Base-by-base conservation (phyloP, 2,329 filamentous ascomycete genomes). In the Calonectria fujianensis region DNA sequence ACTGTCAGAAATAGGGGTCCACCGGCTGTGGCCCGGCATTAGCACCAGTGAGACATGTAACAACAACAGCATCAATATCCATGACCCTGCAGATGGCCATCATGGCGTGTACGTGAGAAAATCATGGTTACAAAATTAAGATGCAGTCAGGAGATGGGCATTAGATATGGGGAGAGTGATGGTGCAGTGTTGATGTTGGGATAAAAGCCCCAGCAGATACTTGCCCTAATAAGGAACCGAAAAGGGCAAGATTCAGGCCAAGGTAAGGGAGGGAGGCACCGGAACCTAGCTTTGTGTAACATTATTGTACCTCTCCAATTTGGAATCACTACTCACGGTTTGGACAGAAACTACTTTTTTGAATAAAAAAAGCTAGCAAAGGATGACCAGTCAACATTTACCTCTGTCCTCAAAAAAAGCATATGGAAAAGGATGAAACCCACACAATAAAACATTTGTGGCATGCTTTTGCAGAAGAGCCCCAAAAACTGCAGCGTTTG, bases 261-360 rank as follows among this genome's bases (percentile, higher is more conserved):
- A 75, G 78, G 69, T 31, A 52, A 61, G 48, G 63, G 39, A 66
- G 59, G 59, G 63, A 48, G 39, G 63, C 66, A 70, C 69, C 67
- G 51, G 67, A 57, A 50, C 70, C 31, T 61, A n/a, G 45, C 51
- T 57, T 48, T 41, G 45, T 77, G 63, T 73, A 74, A 45, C 76
- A 51, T 48, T 69, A 45, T 52, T 63, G 50, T 63, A 51, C 41
- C 32, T 59, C 51, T 32, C 51, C 67, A 72, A 73, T 76, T 75
- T 78, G 79, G 73, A 79, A 80, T 77, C 79, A 75, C 79, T 75
- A 76, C 76, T 80, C 74, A 73, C 70, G 70, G 75, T 70, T 59
- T 54, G 78, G 71, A 73, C 73, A 63, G 50, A 68, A 73, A 52
- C 74, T 50, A 50, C 27, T 54, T 70, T 63, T 67, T 54, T 57